These are phyloP conservation scores for Salinomyces thailandicus DNA, from an alignment of 2,329 filamentous ascomycete genomes.

Conservation along the genomic window DNA sequence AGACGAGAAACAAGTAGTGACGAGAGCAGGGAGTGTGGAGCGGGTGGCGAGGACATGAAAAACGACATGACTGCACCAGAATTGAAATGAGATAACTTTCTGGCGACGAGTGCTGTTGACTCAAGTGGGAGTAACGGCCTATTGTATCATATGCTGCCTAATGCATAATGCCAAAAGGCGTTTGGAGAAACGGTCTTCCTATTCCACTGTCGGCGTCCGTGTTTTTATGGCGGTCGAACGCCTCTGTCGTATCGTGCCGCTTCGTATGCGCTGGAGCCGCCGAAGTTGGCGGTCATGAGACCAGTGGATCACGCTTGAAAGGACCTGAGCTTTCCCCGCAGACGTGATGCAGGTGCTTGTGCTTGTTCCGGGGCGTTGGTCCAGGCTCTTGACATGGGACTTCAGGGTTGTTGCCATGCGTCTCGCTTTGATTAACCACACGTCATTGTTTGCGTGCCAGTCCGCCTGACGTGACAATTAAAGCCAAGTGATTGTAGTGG, in stretches of 20 bases:
- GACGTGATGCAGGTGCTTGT: background rate
- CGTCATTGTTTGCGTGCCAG: background rate
- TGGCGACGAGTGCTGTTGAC: conserved; percentile 1
- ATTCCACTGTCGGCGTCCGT: too few species aligned
- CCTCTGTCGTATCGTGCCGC: too few species aligned
- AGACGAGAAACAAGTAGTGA: too few species aligned
- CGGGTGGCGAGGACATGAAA: background rate
- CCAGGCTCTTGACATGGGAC: too few species aligned
- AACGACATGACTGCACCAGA: background rate
- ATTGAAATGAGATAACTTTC: conserved; percentile 1
- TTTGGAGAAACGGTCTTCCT: too few species aligned
- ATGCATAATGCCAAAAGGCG: conserved; percentile 2
- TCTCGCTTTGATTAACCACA: background rate
- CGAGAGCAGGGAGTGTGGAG: background rate
- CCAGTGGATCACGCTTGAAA: too few species aligned
- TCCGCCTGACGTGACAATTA: background rate
- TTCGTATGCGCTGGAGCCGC: too few species aligned
- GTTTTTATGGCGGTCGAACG: too few species aligned
- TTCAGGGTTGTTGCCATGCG: too few species aligned
- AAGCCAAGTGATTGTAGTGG: background rate
- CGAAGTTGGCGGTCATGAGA: too few species aligned
- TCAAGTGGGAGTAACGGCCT: background rate
- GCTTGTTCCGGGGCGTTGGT: too few species aligned
- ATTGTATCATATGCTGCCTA: conserved; percentile 5
- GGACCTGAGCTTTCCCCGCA: background rate